Evolutionary conservation across 805 yeast species (phyloP).

Genomic region (Yarrowia sp.): DNA sequence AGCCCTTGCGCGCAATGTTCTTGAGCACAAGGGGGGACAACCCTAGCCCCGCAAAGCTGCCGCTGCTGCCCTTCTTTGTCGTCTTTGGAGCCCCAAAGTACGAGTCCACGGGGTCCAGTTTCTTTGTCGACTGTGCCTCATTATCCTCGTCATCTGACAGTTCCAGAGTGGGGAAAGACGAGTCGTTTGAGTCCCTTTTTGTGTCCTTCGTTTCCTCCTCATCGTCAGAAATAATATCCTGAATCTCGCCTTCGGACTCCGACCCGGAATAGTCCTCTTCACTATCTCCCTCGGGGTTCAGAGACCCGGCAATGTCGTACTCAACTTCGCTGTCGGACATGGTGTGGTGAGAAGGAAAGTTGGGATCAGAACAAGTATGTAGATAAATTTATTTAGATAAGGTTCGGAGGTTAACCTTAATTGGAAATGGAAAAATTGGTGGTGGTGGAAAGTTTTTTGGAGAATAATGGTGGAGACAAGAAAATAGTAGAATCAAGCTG

Average conservation of each 20-base stretch:
- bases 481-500: no score
- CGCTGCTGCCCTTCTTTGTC: constrained; percentile 52
- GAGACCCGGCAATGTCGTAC: constrained; percentile 45
- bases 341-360: neutral
- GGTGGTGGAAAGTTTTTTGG: no score
- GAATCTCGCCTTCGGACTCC: constrained; percentile 46
- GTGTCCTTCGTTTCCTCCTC: constrained; percentile 50
- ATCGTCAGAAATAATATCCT: constrained; percentile 55
- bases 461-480: no score
- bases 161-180: constrained; percentile 54
- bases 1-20: constrained; percentile 84
- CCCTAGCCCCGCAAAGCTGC: constrained; percentile 91
- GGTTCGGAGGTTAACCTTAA: neutral
- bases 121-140: neutral
- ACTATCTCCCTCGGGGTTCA: constrained; percentile 42
- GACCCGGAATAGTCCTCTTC: constrained; percentile 40
- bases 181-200: constrained; percentile 32
- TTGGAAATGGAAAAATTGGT: neutral
- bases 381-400: constrained; percentile 16
- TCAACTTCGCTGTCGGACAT: constrained; percentile 46
- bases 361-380: neutral
- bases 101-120: constrained; percentile 3
- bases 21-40: constrained; percentile 71
- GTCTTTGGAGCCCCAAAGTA: constrained; percentile 44
- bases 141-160: constrained; percentile 53